phyloP scores from a whole-genome alignment of 2,329 filamentous ascomycete species.

The Xylariaceae sp. region DNA sequence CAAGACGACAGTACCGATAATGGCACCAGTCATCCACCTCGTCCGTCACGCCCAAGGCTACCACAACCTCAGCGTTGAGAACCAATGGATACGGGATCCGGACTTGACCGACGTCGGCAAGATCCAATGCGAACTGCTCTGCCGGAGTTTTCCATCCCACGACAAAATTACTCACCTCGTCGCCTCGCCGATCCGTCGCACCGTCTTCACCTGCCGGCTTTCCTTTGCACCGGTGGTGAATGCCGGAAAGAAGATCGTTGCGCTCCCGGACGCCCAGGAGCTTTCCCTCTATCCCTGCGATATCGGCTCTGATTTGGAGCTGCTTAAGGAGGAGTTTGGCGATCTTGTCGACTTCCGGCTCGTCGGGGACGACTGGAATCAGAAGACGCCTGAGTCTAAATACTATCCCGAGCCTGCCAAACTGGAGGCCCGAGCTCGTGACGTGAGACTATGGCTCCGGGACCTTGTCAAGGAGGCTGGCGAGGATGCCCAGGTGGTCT shows the following conservation, averaged over 20 bases:
- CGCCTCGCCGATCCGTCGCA: conserved; percentile 74
- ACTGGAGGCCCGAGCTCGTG: conserved; percentile 55
- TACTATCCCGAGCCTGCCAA: conserved; percentile 46
- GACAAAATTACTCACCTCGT: conserved; percentile 62
- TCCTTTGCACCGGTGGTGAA: conserved; percentile 57
- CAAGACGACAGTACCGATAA: conserved; percentile 21
- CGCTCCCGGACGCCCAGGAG: conserved; percentile 74
- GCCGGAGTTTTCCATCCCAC: conserved; percentile 58
- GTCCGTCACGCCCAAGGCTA: conserved; percentile 72
- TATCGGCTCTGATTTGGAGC: conserved; percentile 54
- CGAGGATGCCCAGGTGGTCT: conserved; percentile 58
- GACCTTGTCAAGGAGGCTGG: conserved; percentile 38
- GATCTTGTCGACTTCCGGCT: conserved; percentile 55
- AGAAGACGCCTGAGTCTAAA: conserved; percentile 48
- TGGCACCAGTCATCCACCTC: conserved; percentile 56
- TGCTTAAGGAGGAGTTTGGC: conserved; percentile 56
- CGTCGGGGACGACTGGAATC: conserved; percentile 64
- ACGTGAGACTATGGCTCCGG: conserved; percentile 54
- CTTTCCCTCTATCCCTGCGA: conserved; percentile 71
- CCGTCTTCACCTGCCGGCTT: conserved; percentile 69
- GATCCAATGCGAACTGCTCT: conserved; percentile 64
- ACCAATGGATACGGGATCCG: conserved; percentile 72
- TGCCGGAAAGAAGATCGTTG: conserved; percentile 48
- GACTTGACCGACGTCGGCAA: conserved; percentile 70
- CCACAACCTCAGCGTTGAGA: conserved; percentile 69